Evolutionary conservation across 768 basidiomycete genomes (phyloP).

Genomic region (Suillus bovinus): DNA sequence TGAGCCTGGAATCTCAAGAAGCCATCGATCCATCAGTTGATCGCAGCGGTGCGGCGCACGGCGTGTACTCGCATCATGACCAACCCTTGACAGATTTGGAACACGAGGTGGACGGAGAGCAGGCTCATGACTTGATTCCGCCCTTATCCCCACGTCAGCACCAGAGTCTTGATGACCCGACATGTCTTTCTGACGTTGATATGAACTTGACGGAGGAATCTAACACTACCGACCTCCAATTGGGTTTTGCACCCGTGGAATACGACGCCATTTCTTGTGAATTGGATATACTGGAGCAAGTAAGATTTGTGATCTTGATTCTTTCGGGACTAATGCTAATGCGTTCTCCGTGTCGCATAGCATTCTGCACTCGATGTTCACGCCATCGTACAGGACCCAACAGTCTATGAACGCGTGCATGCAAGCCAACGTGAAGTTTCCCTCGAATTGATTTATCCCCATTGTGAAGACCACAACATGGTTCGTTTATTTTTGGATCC

Average conservation of each 20-base stretch:
- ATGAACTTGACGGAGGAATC: background rate
- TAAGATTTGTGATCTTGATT: background rate
- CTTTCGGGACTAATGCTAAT: background rate
- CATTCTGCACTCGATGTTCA: background rate
- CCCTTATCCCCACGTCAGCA: background rate
- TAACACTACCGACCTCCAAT: background rate
- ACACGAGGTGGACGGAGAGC: background rate
- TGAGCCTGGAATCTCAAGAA: background rate
- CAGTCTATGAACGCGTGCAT: background rate
- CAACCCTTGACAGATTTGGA: background rate
- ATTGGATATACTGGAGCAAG: background rate
- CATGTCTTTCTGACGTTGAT: background rate
- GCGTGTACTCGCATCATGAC: background rate
- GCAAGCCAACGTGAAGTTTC: background rate
- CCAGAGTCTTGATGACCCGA: background rate
- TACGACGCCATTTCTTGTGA: background rate
- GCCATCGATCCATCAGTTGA: background rate
- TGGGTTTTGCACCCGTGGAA: background rate
- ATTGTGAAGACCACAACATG: background rate
- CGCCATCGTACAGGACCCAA: background rate
- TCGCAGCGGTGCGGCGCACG: too few relatives aligned
- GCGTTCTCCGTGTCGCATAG: background rate
- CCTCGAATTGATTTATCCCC: background rate
- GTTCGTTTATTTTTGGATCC: background rate
- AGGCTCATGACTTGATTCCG: too few relatives aligned